Percentiles rank a stretch among this genome's conserved stretches.
These are phyloP conservation scores for Huntiella omanensis DNA, from an alignment of 2,329 filamentous ascomycete species.

Conservation along the genomic window DNA sequence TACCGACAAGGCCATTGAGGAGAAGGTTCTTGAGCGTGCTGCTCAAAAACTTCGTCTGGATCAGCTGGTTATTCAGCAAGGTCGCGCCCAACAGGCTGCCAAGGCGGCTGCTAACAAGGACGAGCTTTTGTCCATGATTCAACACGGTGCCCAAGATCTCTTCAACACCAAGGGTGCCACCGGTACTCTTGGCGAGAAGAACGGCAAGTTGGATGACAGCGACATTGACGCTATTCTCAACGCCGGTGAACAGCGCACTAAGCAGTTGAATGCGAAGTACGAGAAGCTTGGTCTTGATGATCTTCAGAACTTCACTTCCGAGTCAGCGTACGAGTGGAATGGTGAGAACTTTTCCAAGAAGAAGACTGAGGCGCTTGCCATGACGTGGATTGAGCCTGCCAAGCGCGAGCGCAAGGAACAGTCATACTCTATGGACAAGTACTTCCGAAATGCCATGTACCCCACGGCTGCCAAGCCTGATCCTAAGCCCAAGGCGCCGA, in stretches of 20 bases:
- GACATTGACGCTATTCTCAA: conserved; percentile 80
- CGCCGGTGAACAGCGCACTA: conserved; percentile 74
- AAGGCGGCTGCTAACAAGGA: conserved; percentile 93
- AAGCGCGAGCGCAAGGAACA: conserved; percentile 98
- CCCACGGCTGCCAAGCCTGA: conserved; percentile 57
- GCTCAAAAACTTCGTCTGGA: conserved; percentile 93
- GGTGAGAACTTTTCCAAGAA: conserved; percentile 83
- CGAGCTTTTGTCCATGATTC: conserved; percentile 92
- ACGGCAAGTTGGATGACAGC: conserved; percentile 53
- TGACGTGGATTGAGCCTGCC: conserved; percentile 94
- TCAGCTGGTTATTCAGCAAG: conserved; percentile 95
- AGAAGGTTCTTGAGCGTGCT: conserved; percentile 91
- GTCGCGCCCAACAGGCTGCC: conserved; percentile 72
- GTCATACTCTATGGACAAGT: conserved; percentile 96
- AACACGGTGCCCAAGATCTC: conserved; percentile 90
- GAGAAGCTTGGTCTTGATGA: conserved; percentile 95
- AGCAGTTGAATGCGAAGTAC: conserved; percentile 79
- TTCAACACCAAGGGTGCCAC: conserved; percentile 57
- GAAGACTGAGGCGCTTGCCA: conserved; percentile 68
- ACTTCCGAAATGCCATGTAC: conserved; percentile 81
- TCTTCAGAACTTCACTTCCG: conserved; percentile 90
- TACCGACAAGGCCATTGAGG: conserved; percentile 94
- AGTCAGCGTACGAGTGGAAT: conserved; percentile 98
- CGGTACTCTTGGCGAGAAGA: conserved; percentile 39
- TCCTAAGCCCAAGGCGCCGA: conserved; percentile 84